Evolutionary conservation across 1,139 yeast genomes (phyloP), one percentile per base, ranked within the genome.

Genomic region (Diutina neorugosa): DNA sequence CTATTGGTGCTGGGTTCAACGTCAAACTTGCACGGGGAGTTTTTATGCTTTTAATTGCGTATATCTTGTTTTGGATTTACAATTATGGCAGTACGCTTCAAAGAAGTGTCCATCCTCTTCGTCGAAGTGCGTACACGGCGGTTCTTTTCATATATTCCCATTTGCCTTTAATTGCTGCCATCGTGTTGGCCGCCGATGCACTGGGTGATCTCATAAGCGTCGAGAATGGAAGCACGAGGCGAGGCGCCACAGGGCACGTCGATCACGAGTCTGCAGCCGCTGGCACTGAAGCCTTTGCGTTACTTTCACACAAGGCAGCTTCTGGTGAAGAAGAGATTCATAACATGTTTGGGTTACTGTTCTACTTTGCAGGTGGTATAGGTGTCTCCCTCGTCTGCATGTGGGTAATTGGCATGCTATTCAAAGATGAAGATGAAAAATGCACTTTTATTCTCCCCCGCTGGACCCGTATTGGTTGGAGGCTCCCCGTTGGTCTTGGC

Each of bases 131-230:
- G 0, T 54, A 56, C 37, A 67, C 80, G 1, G 85, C 86, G 0
- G 61, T 73, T 44, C 1, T 59, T 0, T 82, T 80, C 78, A 68
- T 79, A 7, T 72, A 74, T 59, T 54, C 66, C 7, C 88, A 82
- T 59, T 60, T 81, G 42, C 83, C 85, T 0, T 64, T 81, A 47
- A 71, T 80, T 52, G 81, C 77, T 0, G 62, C 76, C 12, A 62
- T 80, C 56, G 74, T 80, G 49, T 68, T 82, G 54, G 76, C 82
- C 31, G 87, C 86, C 0, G 86, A 82, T 66, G 77, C 86, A 8
- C 84, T 82, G 8, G 82, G 81, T 2, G 83, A 78, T 51, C 63
- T 80, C 53, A 65, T 72, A 5, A 34, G 14, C 12, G 50, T 46
- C 4, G 21, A 14, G 5, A 18, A 46, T 16, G 50, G 50, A 6